Conservation (phyloP, 1,139 yeast genomes). For the Magnusiomyces fungicola region DNA sequence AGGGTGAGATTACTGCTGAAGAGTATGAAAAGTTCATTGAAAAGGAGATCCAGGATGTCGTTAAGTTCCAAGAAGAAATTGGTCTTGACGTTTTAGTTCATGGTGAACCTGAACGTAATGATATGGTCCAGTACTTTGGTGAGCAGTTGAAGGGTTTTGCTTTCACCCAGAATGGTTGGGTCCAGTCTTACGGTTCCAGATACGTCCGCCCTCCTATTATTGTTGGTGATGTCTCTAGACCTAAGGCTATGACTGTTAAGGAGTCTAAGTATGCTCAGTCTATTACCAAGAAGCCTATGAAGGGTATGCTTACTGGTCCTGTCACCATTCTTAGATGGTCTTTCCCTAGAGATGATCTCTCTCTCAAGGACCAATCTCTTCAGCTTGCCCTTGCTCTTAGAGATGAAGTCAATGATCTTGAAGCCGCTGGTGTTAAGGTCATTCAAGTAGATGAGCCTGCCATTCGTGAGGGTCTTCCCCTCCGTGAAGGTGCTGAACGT, state of each 20-base stretch:
- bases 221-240: conserved; percentile 99
- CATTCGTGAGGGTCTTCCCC: conserved; percentile 99
- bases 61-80: conserved; percentile 98
- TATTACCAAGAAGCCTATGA: conserved; percentile 88
- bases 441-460: conserved; percentile 99
- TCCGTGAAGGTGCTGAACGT: conserved; percentile 96
- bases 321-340: conserved; percentile 99
- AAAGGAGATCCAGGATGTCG: conserved; percentile 90
- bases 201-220: conserved; percentile 99
- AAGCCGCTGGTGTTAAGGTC: conserved; percentile 95
- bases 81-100: conserved; percentile 84
- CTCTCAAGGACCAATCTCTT: conserved; percentile 90
- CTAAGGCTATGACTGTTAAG: conserved; percentile 96
- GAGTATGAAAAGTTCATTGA: conserved; percentile 94
- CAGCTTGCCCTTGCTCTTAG: conserved; percentile 97
- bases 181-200: conserved; percentile 99
- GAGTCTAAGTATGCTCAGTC: conserved; percentile 99
- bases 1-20: conserved; percentile 91
- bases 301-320: conserved; percentile 99
- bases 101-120: conserved; percentile 99
- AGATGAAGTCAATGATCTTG: conserved; percentile 97
- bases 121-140: conserved; percentile 99
- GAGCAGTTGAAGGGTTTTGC: conserved; percentile 97
- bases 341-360: conserved; percentile 98
- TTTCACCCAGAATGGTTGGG: conserved; percentile 99